Evolutionary conservation across 305 asterid species (phyloP).

Genomic region (Fraxinus albicans): DNA sequence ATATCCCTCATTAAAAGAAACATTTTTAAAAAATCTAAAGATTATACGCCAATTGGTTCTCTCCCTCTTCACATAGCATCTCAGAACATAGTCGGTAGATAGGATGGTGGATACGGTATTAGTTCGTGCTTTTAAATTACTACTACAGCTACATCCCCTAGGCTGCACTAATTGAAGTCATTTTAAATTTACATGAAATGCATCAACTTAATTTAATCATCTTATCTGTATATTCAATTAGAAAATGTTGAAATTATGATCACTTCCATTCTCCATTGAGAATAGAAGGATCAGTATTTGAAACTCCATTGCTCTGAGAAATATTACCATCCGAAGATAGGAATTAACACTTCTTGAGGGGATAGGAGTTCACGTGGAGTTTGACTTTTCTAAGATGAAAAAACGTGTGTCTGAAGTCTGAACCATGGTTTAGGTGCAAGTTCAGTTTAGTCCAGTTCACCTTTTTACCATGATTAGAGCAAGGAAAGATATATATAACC

Average conservation of each 20-base stretch:
- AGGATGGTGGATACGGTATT: neutral
- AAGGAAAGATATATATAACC: neutral
- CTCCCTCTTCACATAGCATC: neutral
- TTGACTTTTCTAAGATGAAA: neutral
- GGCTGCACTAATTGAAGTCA: neutral
- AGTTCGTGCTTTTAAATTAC: neutral
- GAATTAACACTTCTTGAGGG: neutral
- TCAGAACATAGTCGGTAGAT: neutral
- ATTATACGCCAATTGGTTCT: neutral
- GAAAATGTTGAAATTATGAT: neutral
- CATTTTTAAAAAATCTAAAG: neutral
- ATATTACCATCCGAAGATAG: neutral
- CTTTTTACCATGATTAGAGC: neutral
- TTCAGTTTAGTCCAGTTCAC: conserved; percentile 5
- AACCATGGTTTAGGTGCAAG: neutral
- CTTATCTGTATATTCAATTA: neutral
- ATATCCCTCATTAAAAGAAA: neutral
- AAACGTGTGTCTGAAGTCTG: neutral
- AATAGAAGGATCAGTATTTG: neutral
- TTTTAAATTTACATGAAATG: neutral
- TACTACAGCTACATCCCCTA: neutral
- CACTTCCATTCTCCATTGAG: neutral
- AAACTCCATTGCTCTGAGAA: neutral
- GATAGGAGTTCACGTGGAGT: neutral
- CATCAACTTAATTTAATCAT: neutral